A percentile compares a stretch with the other conserved stretches of the same genome.
Evolutionary conservation across 2,329 filamentous ascomycete species (phyloP).

Genomic region (Ceratocystis harringtonii): DNA sequence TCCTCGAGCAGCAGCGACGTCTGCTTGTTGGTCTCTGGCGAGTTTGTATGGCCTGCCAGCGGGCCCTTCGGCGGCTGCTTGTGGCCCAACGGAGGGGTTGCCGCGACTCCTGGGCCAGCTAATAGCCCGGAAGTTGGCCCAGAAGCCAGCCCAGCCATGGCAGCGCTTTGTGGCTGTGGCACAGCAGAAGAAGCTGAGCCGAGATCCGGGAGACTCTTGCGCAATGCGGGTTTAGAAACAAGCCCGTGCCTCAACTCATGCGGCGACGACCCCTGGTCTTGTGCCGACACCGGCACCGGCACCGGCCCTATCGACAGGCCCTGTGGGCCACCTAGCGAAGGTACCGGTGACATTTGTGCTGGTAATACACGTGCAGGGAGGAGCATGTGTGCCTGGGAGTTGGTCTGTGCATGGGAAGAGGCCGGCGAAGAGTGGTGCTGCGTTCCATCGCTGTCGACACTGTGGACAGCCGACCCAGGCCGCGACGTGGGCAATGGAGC

Average conservation of each 20-base stretch:
- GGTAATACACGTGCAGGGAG: background rate
- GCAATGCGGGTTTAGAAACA: background rate
- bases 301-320: background rate
- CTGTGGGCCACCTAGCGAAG: background rate
- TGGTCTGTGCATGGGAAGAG: background rate
- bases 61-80: conserved; percentile 9
- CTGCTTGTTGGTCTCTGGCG: conserved; percentile 12
- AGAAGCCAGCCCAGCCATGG: background rate
- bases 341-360: background rate
- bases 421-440: background rate
- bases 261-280: background rate
- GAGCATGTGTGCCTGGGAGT: background rate
- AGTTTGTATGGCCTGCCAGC: conserved; percentile 6
- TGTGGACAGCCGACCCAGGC: background rate
- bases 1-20: conserved; percentile 23
- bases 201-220: background rate
- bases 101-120: conserved; percentile 1
- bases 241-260: background rate
- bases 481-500: background rate
- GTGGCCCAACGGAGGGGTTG: conserved; percentile 12
- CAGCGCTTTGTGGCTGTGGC: background rate
- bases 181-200: background rate
- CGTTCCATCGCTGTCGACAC: background rate
- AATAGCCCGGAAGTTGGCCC: background rate
- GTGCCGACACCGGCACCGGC: background rate